These are phyloP conservation scores for Oryza glaberrima DNA, from an alignment of 176 grass and related monocot genomes.

Conservation along the genomic window DNA sequence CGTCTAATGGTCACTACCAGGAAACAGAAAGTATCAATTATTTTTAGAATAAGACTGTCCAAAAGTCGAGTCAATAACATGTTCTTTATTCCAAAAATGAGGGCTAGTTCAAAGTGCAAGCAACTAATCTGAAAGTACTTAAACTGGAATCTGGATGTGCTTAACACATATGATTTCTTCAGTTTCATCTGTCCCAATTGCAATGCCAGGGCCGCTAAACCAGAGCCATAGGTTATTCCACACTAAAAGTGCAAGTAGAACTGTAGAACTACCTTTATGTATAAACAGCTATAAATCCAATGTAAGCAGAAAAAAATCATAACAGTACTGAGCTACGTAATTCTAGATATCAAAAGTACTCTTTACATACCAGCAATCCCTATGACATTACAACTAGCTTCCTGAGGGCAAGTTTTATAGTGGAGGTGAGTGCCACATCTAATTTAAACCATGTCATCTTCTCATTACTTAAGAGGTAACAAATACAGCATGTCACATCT, in stretches of 20 bases:
- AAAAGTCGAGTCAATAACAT: constrained; percentile 9
- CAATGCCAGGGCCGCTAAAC: background rate
- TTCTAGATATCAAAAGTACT: background rate
- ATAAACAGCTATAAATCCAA: background rate
- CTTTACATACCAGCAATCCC: background rate
- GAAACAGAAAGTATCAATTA: background rate
- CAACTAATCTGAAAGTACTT: background rate
- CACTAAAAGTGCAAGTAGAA: background rate
- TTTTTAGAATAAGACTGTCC: background rate
- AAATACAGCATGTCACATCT: too few species aligned
- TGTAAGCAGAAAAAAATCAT: background rate
- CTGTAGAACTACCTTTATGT: background rate
- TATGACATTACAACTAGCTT: background rate
- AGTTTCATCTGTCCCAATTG: background rate
- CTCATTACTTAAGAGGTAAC: too few species aligned
- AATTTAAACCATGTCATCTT: too few species aligned
- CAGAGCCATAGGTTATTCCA: background rate
- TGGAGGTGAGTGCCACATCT: too few species aligned
- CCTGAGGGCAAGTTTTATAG: too few species aligned
- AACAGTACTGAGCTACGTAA: background rate
- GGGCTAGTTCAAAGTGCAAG: background rate
- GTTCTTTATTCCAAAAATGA: background rate
- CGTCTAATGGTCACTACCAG: background rate
- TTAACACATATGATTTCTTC: background rate
- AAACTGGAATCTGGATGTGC: background rate